phyloP scores from a whole-genome alignment of 208 protist genomes.

The Endotrypanum monterogeii region DNA sequence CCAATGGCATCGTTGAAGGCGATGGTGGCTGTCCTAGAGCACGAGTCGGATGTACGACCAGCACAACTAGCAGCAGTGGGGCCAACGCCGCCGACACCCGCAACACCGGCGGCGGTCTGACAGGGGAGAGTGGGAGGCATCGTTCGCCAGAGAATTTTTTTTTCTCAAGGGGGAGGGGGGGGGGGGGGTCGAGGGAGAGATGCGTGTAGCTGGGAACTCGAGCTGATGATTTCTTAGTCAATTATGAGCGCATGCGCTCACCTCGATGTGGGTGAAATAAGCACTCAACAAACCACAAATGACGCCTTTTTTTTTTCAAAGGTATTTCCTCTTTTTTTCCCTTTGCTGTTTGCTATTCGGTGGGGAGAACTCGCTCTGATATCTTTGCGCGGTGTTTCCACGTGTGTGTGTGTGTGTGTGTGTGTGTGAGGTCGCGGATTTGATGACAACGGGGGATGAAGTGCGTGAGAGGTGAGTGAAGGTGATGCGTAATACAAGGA shows the following conservation, averaged over 20 bases:
- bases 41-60: neutral
- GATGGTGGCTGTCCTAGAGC: neutral
- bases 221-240: neutral
- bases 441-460: too few relatives aligned
- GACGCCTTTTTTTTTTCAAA: neutral
- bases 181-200: neutral
- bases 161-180: neutral
- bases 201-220: neutral
- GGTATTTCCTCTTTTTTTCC: neutral
- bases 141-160: too few relatives aligned
- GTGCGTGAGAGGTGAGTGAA: too few relatives aligned
- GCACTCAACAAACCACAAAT: too few relatives aligned
- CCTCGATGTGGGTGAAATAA: neutral
- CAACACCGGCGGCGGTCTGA: neutral
- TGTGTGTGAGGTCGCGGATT: too few relatives aligned
- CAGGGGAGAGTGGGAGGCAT: slow-evolving; percentile 4
- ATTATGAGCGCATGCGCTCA: neutral
- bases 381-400: neutral
- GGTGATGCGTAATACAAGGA: too few relatives aligned
- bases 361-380: too few relatives aligned
- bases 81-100: neutral
- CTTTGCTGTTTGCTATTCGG: too few relatives aligned
- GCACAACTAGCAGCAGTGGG: neutral
- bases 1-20: slow-evolving; percentile 7
- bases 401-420: neutral